A percentile compares a stretch with the other conserved stretches of the same genome.
Evolutionary conservation across 371 early-diverging fungal genomes (phyloP).

Genomic region (Mucor irregularis): DNA sequence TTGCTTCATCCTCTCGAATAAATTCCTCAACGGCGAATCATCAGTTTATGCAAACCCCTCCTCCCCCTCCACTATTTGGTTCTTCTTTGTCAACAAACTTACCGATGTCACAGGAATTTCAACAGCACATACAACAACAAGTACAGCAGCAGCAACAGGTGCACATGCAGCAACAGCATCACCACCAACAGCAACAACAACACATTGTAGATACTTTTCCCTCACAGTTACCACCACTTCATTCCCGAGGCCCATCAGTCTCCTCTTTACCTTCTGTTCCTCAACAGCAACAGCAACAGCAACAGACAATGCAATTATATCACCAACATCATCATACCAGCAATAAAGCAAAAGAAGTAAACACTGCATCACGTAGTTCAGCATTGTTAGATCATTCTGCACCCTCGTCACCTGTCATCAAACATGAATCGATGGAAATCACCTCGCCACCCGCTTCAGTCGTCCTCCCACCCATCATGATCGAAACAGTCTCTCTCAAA

Average conservation of each 20-base stretch:
- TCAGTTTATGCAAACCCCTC: constrained; percentile 5
- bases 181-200: neutral
- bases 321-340: neutral
- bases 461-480: constrained; percentile 1
- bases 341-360: too few relatives aligned
- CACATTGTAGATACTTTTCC: constrained; percentile 19
- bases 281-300: constrained; percentile 13
- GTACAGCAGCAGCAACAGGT: neutral
- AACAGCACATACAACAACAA: neutral
- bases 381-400: too few relatives aligned
- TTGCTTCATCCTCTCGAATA: constrained; percentile 3
- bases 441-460: neutral
- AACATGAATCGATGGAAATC: too few relatives aligned
- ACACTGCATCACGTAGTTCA: too few relatives aligned
- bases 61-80: neutral
- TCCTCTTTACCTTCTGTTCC: neutral
- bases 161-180: neutral
- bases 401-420: too few relatives aligned
- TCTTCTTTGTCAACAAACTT: too few relatives aligned
- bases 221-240: constrained; percentile 29
- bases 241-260: constrained; percentile 3
- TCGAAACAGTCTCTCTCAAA: constrained; percentile 35
- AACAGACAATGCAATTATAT: neutral
- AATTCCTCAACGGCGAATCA: neutral
- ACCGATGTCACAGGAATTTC: neutral